Base-by-base conservation (phyloP, 768 basidiomycete species). In the Leucosporidium yakuticum region DNA sequence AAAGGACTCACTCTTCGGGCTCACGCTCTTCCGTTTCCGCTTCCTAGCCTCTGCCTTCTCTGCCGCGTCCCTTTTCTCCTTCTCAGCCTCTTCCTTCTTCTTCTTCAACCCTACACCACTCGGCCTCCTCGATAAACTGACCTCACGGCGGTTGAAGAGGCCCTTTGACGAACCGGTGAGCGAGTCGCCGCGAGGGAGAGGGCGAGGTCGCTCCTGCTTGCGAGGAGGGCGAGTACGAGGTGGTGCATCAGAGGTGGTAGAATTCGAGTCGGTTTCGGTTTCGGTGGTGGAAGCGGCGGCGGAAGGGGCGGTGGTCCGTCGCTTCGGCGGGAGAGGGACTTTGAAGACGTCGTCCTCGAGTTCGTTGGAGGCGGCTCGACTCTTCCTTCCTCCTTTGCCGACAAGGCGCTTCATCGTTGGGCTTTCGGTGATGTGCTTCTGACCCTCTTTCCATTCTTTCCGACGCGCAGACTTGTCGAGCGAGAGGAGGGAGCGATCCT, bases 321-420 rank as follows among this genome's bases (percentile, higher is more conserved):
- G 29, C 2, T 4, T 8, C 47, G 69, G 62, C 48, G 31, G 36
- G 2, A 29, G 25, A 25, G 71, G 71, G 12, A 73, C 34, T 48
- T 73, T 73, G 68, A 73, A 73, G 9, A 64, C 27, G 20, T 73
- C 67, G 11, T 55, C 56, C 4, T 14, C 34, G 47, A 31, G 20
- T 29, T 34, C 44, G 47, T 62, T 12, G 2, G 44, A 31, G 15
- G 59, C 44, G 39, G 20, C 44, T 36, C 32, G 36, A 58, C 50
- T 23, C 50, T 20, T 56, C 55, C 55, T 32, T 4, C 14, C 55
- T 0, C 21, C 34, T 31, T 53, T 8, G 15, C 53, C 11, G 60
- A 68, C 29, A 7, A 73, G 53, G 4, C 71, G 58, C 56, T 73
- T 73, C 71, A 73, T 73, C 21, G 71, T 73, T 31, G 71, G 71